Evolutionary conservation across 1,139 yeast species (phyloP), one percentile per base, ranked within the genome.

Genomic region (Saccharomyces hybrid): DNA sequence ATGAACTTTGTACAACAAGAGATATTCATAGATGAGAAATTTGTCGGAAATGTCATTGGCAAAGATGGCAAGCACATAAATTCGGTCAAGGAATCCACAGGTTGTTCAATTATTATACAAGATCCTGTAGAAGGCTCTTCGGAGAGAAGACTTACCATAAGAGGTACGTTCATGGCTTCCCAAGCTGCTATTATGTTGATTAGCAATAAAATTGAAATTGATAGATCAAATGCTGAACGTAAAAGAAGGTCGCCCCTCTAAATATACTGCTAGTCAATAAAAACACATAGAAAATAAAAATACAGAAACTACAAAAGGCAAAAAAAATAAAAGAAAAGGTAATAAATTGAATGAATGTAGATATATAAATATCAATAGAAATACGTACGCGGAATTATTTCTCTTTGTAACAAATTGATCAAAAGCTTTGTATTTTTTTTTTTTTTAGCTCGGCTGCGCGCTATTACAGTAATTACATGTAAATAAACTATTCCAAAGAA

Each of bases 31-130:
- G 91, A 95, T 42, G 86, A 86, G 65, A 79, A 80, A 49, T 84
- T 78, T 69, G 91, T 88, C 50, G 97, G 97, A 0, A 82, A 88
- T 42, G 86, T 89, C 23, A 89, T 89, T 60, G 97, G 97, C 6
- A 87, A 84, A 70, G 89, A 89, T 44, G 97, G 97, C 27, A 82
- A 84, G 64, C 87, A 84, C 64, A 86, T 89, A 56, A 87, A 84
- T 65, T 89, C 86, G 59, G 84, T 89, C 50, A 80, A 95, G 61
- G 86, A 84, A 59, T 77, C 82, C 50, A 83, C 93, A 48, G 93
- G 95, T 51, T 80, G 89, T 46, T 83, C 85, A 55, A 88, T 89
- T 27, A 81, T 83, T 61, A 84, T 89, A 53, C 89, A 85, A 50
- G 78, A 77, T 30, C 77, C 75, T 50, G 60, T 59, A 5, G 83